Conservation (phyloP, 495 filamentous ascomycete genomes). For the Neurospora sp. region DNA sequence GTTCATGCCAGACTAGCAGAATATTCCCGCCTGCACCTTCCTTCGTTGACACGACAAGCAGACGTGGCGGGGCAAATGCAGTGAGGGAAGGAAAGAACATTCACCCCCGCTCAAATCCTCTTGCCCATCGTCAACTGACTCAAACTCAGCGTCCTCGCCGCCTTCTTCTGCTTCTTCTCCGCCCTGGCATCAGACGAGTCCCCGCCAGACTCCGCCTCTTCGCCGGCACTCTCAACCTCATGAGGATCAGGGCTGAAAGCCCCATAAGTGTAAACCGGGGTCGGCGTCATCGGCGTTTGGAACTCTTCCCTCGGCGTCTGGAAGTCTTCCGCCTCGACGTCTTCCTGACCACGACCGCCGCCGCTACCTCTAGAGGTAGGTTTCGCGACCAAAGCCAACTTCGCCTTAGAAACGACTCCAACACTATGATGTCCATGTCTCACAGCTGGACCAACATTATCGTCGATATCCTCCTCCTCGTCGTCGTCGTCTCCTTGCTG, state of each 20-base stretch:
- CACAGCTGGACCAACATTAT: constrained; percentile 6
- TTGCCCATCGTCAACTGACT: constrained; percentile 39
- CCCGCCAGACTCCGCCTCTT: constrained; percentile 8
- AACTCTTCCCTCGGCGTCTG: constrained; percentile 34
- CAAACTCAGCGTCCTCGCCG: constrained; percentile 37
- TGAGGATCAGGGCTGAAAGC: constrained; percentile 31
- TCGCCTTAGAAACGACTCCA: neutral
- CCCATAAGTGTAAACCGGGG: constrained; percentile 24
- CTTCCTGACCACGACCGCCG: constrained; percentile 8
- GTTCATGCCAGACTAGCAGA: neutral
- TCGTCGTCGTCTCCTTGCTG: constrained; percentile 17
- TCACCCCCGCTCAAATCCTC: constrained; percentile 3
- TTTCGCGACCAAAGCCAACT: neutral
- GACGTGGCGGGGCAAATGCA: neutral
- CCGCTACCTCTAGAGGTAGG: neutral
- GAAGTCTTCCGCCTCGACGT: constrained; percentile 28
- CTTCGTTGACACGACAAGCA: neutral
- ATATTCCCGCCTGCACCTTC: neutral
- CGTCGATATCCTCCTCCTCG: constrained; percentile 5
- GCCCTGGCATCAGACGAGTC: constrained; percentile 10
- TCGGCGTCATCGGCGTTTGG: neutral
- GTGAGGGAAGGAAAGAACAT: too few relatives aligned
- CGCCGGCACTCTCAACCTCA: constrained; percentile 11
- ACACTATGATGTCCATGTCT: constrained; percentile 11
- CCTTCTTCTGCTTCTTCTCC: constrained; percentile 23